Evolutionary conservation across 1,284 basidiomycete species (phyloP), one percentile per base, ranked within the genome.

Genomic region (Fereydounia khargensis): DNA sequence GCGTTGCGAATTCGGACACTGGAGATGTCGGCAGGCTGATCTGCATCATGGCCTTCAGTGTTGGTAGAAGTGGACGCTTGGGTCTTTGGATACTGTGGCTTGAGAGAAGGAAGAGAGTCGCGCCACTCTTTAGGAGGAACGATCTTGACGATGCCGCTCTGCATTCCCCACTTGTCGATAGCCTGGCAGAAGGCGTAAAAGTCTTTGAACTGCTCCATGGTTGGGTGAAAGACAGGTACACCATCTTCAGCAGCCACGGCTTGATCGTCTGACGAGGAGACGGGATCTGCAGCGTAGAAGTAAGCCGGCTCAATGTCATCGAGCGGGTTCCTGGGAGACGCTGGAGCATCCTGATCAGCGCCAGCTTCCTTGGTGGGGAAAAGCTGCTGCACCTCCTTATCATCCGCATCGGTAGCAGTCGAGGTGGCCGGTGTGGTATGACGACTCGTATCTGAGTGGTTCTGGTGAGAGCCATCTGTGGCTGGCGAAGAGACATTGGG

Each of bases 101-200:
- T 49, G 7, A 73, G 51, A 11, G 47, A 43, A 9, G 73, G 73
- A 16, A 73, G 44, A 7, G 60, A 43, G n/a, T 62, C 69, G 17
- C 35, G 42, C 73, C 73, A 75, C 41, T 67, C 69, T 17, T 54
- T 43, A 10, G 73, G 73, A 3, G 73, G 69, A 7, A 74, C 48
- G 18, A 75, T 47, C 34, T 75, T 75, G 52, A 75, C 66, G 35
- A 74, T 74, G 23, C 73, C 73, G 23, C 47, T 56, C 19, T 59
- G 51, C 73, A 75, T 75, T 25, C 73, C 73, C 69, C 70, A 75
- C 7, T 36, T 42, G 49, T 75, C 70, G 45, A 75, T 66, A 25
- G 62, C 63, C 24, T 67, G 50, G 44, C 69, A 73, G 47, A 61
- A 68, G 11, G 60, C 55, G 37, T 75, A 70, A 34, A 75, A 75